phyloP scores from a whole-genome alignment of 352 stramenopile genomes.

The Phytophthora macrochlamydospora region DNA sequence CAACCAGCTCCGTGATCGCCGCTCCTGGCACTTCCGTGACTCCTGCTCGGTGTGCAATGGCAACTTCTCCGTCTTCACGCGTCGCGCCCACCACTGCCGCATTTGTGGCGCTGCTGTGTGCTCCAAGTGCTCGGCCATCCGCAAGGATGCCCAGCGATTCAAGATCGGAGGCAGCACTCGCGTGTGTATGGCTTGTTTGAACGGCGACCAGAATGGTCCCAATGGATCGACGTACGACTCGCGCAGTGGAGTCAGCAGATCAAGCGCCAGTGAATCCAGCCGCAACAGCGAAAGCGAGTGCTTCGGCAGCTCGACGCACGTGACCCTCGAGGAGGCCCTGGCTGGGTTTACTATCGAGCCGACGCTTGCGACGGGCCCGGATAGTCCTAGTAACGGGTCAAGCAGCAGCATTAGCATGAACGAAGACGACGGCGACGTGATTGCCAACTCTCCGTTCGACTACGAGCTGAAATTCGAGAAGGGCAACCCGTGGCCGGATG shows the following conservation, averaged over 20 bases:
- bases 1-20: constrained; percentile 66
- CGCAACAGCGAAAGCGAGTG: constrained; percentile 37
- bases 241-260: constrained; percentile 22
- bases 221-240: constrained; percentile 32
- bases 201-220: constrained; percentile 54
- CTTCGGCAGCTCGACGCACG: constrained; percentile 38
- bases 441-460: constrained; percentile 55
- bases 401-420: constrained; percentile 37
- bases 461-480: constrained; percentile 80
- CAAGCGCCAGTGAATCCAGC: constrained; percentile 35
- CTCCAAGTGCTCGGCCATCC: constrained; percentile 75
- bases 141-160: constrained; percentile 43
- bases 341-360: constrained; percentile 50
- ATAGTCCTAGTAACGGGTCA: constrained; percentile 41
- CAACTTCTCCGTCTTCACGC: constrained; percentile 72
- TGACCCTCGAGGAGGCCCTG: constrained; percentile 44
- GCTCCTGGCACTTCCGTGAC: constrained; percentile 59
- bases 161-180: constrained; percentile 49
- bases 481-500: constrained; percentile 79
- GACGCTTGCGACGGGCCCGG: constrained; percentile 20
- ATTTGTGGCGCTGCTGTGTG: constrained; percentile 77
- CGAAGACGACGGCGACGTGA: constrained; percentile 65
- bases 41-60: constrained; percentile 68
- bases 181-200: constrained; percentile 74
- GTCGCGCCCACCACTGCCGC: constrained; percentile 78